A percentile compares a stretch with the other conserved stretches of the same genome.
These are phyloP conservation scores for Theobroma cacao DNA, from an alignment of 345 rosid species.

Conservation along the genomic window DNA sequence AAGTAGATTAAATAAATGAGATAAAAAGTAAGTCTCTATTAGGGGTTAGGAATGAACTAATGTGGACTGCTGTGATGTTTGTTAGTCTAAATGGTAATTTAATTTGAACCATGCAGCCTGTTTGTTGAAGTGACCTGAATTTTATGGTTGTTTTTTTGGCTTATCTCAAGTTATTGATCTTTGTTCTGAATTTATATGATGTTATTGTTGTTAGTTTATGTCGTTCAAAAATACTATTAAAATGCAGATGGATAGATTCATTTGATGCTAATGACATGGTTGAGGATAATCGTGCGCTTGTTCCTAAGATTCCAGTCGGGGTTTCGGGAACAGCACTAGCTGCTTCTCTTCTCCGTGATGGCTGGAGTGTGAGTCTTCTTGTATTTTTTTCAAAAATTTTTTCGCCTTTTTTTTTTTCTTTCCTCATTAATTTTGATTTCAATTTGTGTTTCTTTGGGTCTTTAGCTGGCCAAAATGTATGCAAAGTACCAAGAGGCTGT, in stretches of 20 bases:
- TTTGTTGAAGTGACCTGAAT: neutral
- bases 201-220: neutral
- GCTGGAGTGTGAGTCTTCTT: slow-evolving; percentile 90
- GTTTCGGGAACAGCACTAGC: slow-evolving; percentile 96
- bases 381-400: slow-evolving; percentile 10
- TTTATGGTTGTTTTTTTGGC: neutral
- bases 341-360: slow-evolving; percentile 94
- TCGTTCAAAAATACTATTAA: neutral
- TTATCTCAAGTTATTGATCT: neutral
- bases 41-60: neutral
- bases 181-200: neutral
- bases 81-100: neutral
- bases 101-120: neutral
- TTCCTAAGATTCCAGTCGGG: slow-evolving; percentile 81
- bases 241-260: slow-evolving; percentile 37
- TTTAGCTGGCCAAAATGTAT: slow-evolving; percentile 87
- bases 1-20: neutral
- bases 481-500: slow-evolving; percentile 95
- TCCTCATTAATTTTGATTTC: neutral
- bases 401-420: slow-evolving; percentile 14
- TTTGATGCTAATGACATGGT: slow-evolving; percentile 35
- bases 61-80: neutral
- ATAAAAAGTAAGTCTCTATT: neutral
- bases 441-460: neutral
- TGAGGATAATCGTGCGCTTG: slow-evolving; percentile 45